Evolutionary conservation across 1,284 basidiomycete genomes (phyloP).

Genomic region (Anthracocystis walkeri): DNA sequence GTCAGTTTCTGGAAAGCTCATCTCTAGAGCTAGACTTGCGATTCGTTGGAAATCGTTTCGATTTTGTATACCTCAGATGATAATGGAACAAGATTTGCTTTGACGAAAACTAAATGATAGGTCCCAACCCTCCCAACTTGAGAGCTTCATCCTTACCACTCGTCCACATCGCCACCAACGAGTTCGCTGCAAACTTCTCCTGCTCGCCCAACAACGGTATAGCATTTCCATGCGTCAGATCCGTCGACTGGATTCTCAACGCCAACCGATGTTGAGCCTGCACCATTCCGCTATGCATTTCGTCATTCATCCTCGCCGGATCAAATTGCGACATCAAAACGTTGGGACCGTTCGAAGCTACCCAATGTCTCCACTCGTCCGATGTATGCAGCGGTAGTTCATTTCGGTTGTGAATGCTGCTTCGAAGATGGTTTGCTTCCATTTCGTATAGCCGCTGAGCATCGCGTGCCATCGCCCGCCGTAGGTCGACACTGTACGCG

Average conservation of each 20-base stretch:
- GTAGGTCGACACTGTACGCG: neutral
- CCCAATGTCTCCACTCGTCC: conserved; percentile 17
- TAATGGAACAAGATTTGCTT: neutral
- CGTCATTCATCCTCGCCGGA: neutral
- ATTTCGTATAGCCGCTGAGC: conserved; percentile 3
- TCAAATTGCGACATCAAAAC: neutral
- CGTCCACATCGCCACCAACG: conserved; percentile 14
- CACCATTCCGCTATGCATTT: no score
- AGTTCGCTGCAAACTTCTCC: conserved; percentile 16
- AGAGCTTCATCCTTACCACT: neutral
- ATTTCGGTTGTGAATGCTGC: neutral
- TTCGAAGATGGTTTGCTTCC: conserved; percentile 14
- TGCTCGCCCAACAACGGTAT: conserved; percentile 7
- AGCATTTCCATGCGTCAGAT: neutral
- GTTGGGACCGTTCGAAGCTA: neutral
- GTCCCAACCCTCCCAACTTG: neutral
- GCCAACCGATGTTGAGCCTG: conserved; percentile 3
- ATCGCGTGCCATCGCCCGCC: neutral
- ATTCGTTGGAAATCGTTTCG: neutral
- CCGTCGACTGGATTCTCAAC: neutral
- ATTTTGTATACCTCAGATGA: neutral
- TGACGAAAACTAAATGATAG: neutral
- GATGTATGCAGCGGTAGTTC: conserved; percentile 18
- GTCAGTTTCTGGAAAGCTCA: conserved; percentile 40
- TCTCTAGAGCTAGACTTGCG: conserved; percentile 13